phyloP scores from a whole-genome alignment of 2,329 filamentous ascomycete species.

The Aspergillus texensis region DNA sequence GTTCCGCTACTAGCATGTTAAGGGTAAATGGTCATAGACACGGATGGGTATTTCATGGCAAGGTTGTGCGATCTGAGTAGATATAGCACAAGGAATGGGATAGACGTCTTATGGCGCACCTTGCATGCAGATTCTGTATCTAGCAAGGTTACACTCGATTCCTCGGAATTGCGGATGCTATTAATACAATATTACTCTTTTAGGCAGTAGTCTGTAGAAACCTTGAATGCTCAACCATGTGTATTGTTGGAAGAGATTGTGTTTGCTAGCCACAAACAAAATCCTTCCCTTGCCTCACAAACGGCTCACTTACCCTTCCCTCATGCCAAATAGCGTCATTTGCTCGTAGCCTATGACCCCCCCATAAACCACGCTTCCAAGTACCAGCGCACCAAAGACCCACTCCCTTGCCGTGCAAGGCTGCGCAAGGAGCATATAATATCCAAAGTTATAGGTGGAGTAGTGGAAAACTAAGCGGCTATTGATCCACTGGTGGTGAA shows the following conservation, averaged over 20 bases:
- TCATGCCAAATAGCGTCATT: not conserved
- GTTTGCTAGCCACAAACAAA: not conserved
- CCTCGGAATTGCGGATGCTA: not conserved
- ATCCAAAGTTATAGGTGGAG: not conserved
- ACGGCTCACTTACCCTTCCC: not conserved
- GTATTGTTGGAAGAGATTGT: not conserved
- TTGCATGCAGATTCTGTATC: not conserved
- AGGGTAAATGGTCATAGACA: not conserved
- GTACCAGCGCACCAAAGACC: not conserved
- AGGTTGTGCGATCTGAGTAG: not conserved
- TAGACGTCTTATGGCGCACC: not conserved
- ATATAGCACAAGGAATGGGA: not conserved
- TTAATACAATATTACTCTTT: not conserved
- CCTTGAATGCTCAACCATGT: not conserved
- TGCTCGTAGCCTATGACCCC: not conserved
- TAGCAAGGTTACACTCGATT: not conserved
- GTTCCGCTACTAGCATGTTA: not conserved
- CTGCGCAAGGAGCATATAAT: not conserved
- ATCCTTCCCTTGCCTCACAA: not conserved
- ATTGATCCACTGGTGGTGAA: not conserved
- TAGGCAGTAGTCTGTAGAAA: not conserved
- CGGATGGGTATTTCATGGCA: not conserved
- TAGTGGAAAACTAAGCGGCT: not conserved
- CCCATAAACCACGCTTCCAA: not conserved
- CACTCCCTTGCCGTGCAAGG: not conserved